phyloP scores from a whole-genome alignment of 129 eudicot genomes.

The Deinandra increscens region DNA sequence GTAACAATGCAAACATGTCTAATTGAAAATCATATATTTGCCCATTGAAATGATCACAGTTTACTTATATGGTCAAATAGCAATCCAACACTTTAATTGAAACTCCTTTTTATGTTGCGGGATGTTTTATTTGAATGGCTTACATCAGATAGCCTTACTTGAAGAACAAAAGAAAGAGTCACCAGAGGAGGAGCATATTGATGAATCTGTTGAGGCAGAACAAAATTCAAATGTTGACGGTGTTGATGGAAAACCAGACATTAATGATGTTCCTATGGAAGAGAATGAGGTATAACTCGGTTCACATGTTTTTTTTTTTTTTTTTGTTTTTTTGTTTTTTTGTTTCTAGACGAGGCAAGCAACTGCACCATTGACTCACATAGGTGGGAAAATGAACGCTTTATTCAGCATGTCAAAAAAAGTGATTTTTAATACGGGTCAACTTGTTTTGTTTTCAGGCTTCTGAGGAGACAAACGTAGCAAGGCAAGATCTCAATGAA shows the following conservation, averaged over 20 bases:
- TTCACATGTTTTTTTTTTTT: background rate
- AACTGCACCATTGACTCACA: background rate
- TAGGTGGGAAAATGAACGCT: background rate
- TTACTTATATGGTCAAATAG: conserved; percentile 2
- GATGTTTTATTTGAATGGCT: conserved; percentile 15
- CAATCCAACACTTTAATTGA: conserved; percentile 1
- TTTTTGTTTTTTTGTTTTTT: too few relatives aligned
- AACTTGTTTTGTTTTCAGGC: conserved; percentile 34
- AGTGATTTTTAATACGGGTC: background rate
- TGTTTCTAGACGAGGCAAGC: background rate
- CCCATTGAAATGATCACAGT: background rate
- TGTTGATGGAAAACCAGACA: conserved; percentile 66
- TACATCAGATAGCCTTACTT: conserved; percentile 58
- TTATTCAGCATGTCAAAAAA: background rate
- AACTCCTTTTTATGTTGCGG: background rate
- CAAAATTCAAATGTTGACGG: conserved; percentile 44
- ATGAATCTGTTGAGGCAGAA: conserved; percentile 55
- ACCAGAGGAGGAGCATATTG: conserved; percentile 54
- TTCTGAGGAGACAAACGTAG: conserved; percentile 41
- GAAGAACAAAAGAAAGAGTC: conserved; percentile 75
- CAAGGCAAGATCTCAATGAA: conserved; percentile 77
- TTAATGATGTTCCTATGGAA: conserved; percentile 85
- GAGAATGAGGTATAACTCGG: conserved; percentile 63
- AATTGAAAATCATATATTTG: background rate
- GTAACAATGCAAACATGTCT: background rate